Conservation (phyloP, 768 basidiomycete genomes). For the Sarcomyxa edulis region DNA sequence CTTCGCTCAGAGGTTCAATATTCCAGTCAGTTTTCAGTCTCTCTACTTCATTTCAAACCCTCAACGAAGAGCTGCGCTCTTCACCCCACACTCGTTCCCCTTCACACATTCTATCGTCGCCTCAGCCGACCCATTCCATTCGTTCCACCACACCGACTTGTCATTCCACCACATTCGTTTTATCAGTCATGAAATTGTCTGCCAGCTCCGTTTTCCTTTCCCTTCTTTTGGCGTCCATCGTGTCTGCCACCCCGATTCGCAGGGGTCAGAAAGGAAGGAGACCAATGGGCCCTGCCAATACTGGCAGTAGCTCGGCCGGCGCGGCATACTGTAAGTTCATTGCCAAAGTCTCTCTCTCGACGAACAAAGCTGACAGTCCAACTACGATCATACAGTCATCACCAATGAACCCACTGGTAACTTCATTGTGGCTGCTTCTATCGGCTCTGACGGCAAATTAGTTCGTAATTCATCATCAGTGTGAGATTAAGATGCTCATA, state of each 20-base stretch:
- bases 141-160: conserved; percentile 4
- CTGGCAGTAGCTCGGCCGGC: conserved; percentile 10
- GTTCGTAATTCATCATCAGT: conserved; percentile 15
- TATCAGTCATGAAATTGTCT: conserved; percentile 13
- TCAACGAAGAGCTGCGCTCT: neutral
- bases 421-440: conserved; percentile 35
- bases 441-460: conserved; percentile 36
- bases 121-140: neutral
- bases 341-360: neutral
- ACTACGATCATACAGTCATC: conserved; percentile 27
- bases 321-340: conserved; percentile 13
- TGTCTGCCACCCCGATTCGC: conserved; percentile 10
- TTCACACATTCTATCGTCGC: too few species aligned
- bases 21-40: neutral
- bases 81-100: neutral
- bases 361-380: neutral
- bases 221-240: conserved; percentile 8
- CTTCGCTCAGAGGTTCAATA: neutral
- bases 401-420: conserved; percentile 45
- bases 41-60: too few species aligned
- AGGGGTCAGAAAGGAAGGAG: neutral
- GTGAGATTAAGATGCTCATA: neutral
- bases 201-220: conserved; percentile 8
- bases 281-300: conserved; percentile 8
- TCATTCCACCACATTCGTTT: neutral